Evolutionary conservation across 192 early-diverging fungal genomes (phyloP), one percentile per base, ranked within the genome.

Genomic region (Entomortierella chlamydospora): DNA sequence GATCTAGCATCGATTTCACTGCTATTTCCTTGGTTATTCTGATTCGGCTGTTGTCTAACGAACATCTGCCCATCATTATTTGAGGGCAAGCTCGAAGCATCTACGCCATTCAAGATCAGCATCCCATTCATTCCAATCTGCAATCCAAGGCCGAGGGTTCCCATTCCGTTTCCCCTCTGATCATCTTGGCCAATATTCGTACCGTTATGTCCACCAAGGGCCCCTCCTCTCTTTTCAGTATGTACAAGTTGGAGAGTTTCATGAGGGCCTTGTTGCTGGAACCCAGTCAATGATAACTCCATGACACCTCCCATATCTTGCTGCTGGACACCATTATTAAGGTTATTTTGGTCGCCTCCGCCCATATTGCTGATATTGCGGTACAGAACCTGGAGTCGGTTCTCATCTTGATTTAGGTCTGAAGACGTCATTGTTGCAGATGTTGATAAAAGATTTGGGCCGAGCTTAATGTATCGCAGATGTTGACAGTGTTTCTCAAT

Each of bases 401-500:
- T 70, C 37, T 57, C 60, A 15, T 70, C 57, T 55, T 63, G 57
- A 25, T 31, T 34, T 10, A 55, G 45, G 23, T 30, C 42, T 10
- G 57, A 39, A 2, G 28, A 10, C 10, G 25, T 28, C 10, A 43
- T 25, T 49, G n/a, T 10, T 41, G 43, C 43, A n/a, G 57, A 22
- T 37, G 63, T 20, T 6, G 30, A 20, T 9, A 39, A 51, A 28
- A 53, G 6, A 29, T 20, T 55, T 18, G 73, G 45, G 29, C 62
- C 47, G 20, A 79, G 33, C 34, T 83, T 84, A 37, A 87, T 81
- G 34, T 80, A 70, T 43, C 83, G 57, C 10, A 89, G 63, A 70
- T 88, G 89, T 11, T 82, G 80, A 43, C 87, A 88, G 29, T 88
- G 86, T 54, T 86, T 85, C 69, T 90, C 88, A 30, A 91, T 51